Conservation (phyloP, 345 rosid species). For the Brassica nigra region DNA sequence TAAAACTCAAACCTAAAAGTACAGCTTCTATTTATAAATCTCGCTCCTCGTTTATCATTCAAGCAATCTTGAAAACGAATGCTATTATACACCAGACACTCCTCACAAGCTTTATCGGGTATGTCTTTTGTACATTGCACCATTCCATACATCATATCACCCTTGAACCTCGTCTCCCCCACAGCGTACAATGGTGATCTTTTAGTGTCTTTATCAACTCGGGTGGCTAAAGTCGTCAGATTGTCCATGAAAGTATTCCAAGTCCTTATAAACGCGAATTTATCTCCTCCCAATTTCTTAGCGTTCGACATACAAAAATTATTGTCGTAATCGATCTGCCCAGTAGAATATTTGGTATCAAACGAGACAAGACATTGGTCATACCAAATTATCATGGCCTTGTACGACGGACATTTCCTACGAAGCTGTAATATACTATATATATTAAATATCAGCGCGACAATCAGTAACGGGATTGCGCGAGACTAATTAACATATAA, state of each 20-base stretch:
- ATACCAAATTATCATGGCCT: neutral
- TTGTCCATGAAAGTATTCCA: neutral
- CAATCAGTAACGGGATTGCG: neutral
- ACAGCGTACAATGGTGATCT: constrained; percentile 19
- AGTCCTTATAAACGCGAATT: neutral
- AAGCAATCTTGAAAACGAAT: constrained; percentile 6
- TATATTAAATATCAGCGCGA: neutral
- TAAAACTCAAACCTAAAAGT: neutral
- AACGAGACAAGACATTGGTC: neutral
- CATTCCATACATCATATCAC: constrained; percentile 47
- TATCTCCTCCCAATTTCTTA: neutral
- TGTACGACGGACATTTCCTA: neutral
- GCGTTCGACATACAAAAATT: constrained; percentile 33
- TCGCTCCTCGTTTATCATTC: constrained; percentile 7
- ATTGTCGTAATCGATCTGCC: neutral
- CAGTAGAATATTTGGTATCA: neutral
- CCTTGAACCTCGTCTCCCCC: constrained; percentile 36
- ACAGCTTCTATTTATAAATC: constrained; percentile 21
- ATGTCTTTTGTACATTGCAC: constrained; percentile 57
- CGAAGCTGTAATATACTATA: neutral
- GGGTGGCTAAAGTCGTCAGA: constrained; percentile 24
- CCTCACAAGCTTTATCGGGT: constrained; percentile 36
- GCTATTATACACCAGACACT: constrained; percentile 39
- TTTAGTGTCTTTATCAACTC: neutral
- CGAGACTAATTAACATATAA: neutral